Percentiles rank a stretch among this genome's conserved stretches.
Evolutionary conservation across 2,329 filamentous ascomycete species (phyloP).

Genomic region (Penicillium sp.): DNA sequence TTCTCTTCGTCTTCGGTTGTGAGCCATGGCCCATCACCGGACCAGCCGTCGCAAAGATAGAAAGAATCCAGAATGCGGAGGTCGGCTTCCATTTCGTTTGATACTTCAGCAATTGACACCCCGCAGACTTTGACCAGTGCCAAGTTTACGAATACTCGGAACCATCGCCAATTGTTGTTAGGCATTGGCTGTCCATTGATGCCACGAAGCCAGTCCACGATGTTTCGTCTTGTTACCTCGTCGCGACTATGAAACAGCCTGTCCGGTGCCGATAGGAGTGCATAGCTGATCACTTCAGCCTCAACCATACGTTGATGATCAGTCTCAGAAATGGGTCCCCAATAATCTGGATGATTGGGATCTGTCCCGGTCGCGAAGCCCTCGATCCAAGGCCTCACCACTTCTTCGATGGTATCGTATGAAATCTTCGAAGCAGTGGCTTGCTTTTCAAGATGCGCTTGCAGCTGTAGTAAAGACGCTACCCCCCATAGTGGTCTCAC

Average conservation of each 20-base stretch:
- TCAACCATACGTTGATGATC: constrained; percentile 25
- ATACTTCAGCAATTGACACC: constrained; percentile 29
- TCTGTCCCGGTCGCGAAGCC: constrained; percentile 15
- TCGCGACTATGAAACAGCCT: constrained; percentile 12
- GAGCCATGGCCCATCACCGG: constrained; percentile 43
- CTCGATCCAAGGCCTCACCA: constrained; percentile 5
- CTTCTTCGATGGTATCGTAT: background rate
- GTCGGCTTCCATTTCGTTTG: constrained; percentile 38
- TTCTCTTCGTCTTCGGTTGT: constrained; percentile 20
- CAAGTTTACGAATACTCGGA: constrained; percentile 47
- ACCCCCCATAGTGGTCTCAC: constrained; percentile 29
- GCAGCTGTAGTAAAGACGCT: constrained; percentile 24
- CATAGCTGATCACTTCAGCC: constrained; percentile 15
- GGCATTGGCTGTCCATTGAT: constrained; percentile 46
- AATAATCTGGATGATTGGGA: constrained; percentile 17
- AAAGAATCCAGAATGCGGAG: constrained; percentile 43
- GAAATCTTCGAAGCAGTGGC: background rate
- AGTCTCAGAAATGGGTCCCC: constrained; percentile 15
- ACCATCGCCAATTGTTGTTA: constrained; percentile 49
- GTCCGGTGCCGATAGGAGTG: constrained; percentile 14
- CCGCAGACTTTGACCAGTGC: constrained; percentile 42
- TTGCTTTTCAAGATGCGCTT: background rate
- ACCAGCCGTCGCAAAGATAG: constrained; percentile 44
- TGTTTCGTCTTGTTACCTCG: constrained; percentile 6
- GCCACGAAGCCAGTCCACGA: constrained; percentile 35